Base-by-base conservation (phyloP, 345 rosid species). In the Linum tenue region DNA sequence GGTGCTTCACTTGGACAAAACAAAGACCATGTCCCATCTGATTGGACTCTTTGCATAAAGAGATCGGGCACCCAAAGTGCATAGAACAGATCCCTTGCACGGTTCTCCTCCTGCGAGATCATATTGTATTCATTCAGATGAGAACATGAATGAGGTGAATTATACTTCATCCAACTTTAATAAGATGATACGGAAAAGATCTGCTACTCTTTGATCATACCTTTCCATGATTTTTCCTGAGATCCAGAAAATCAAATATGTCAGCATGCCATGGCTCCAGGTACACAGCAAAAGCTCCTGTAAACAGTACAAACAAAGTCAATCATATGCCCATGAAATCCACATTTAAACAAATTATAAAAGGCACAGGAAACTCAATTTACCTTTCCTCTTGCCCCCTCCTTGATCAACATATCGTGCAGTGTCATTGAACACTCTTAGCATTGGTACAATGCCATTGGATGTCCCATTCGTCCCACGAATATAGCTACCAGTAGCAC, bases 201-300 rank as follows among this genome's bases (percentile, higher is more conserved):
- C 14, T 43, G 35, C 57, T 14, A 44, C 16, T 37, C 2, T 5
- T 61, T 48, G 64, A 42, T 36, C 55, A 56, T 78, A 90, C 88
- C 89, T 82, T 88, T 43, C 97, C 97, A 71, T 90, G 95, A 73
- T 88, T 88, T 70, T 88, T 88, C 69, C 89, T 67, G 7, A 91
- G 91, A 61, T 88, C 91, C 22, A 88, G 79, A 69, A 86, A 88
- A 60, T 83, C 89, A 64, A 79, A 80, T 55, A 82, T 60, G 69
- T 88, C 96, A 41, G 96, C 96, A 74, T 88, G 90, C 92, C 96
- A 88, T 66, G 96, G 92, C 75, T 88, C 92, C 88, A 86, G 76
- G 70, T 88, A 88, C 53, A 86, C 91, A 74, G 91, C 89, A 86
- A 88, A 88, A 63, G 95, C 95, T 76, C 95, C 95, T 86, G 42